A percentile compares a stretch with the other conserved stretches of the same genome.
These are phyloP conservation scores for Centella asiatica DNA, from an alignment of 129 eudicot genomes.

Conservation along the genomic window DNA sequence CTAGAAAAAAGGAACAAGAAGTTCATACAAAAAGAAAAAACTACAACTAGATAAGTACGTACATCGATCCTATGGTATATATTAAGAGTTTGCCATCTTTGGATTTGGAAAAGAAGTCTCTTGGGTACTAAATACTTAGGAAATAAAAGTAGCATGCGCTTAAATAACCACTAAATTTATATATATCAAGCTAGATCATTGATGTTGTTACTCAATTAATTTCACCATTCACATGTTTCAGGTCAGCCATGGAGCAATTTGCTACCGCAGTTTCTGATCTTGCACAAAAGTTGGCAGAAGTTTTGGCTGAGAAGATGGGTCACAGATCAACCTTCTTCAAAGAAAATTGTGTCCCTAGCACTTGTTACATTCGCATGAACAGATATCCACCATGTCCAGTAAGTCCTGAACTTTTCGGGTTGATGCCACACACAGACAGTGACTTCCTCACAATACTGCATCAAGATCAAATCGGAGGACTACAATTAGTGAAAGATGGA, in stretches of 20 bases:
- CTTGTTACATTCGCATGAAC: slow-evolving; percentile 68
- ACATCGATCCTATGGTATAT: no score
- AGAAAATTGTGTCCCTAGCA: slow-evolving; percentile 51
- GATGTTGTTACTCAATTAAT: no score
- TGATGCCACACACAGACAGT: slow-evolving; percentile 87
- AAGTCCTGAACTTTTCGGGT: slow-evolving; percentile 39
- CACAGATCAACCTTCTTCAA: slow-evolving; percentile 26
- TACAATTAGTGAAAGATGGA: slow-evolving; percentile 68
- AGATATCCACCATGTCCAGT: slow-evolving; percentile 73
- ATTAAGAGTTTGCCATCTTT: no score
- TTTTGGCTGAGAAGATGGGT: slow-evolving; percentile 56
- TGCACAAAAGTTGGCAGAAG: slow-evolving; percentile 57
- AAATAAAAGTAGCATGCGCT: no score
- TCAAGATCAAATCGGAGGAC: slow-evolving; percentile 82
- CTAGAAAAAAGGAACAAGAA: no score
- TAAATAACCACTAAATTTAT: no score
- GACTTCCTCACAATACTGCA: slow-evolving; percentile 72
- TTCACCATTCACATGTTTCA: slow-evolving; percentile 11
- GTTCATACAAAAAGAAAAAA: no score
- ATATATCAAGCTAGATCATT: no score
- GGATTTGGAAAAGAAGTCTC: no score
- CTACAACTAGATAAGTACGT: no score
- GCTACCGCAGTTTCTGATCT: slow-evolving; percentile 35
- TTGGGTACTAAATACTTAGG: no score
- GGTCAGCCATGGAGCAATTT: slow-evolving; percentile 54